Evolutionary conservation across 192 early-diverging fungal species (phyloP).

Genomic region (Coemansia sp.): DNA sequence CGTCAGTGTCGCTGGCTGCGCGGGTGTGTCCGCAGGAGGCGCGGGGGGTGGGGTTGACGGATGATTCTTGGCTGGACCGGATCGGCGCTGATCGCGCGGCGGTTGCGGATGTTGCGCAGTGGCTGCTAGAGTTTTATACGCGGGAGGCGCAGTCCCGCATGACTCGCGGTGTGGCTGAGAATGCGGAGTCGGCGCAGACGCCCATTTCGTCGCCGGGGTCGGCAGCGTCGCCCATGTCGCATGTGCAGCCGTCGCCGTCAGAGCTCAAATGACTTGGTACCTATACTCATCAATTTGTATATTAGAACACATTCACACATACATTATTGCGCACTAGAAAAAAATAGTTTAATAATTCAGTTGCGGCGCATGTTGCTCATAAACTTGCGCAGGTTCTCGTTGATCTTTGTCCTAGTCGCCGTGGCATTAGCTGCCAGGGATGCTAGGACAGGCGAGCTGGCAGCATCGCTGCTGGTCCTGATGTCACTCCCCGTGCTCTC

Average conservation of each 20-base stretch:
- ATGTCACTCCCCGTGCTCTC: neutral
- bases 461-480: neutral
- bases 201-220: conserved; percentile 26
- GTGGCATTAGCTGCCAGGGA: conserved; percentile 46
- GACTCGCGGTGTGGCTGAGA: conserved; percentile 5
- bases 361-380: conserved; percentile 51
- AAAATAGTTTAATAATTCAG: conserved; percentile 7
- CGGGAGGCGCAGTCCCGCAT: conserved; percentile 36
- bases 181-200: conserved; percentile 22
- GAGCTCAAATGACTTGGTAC: conserved; percentile 13
- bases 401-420: conserved; percentile 40
- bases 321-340: neutral
- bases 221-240: conserved; percentile 19
- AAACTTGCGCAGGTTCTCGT: conserved; percentile 54
- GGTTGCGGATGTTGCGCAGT: conserved; percentile 33
- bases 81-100: conserved; percentile 8
- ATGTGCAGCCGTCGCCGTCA: conserved; percentile 19
- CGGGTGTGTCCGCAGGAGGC: conserved; percentile 16
- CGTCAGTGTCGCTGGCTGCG: conserved; percentile 45
- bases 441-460: conserved; percentile 33
- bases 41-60: neutral
- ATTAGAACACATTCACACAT: neutral
- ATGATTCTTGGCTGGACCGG: conserved; percentile 31
- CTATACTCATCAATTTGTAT: neutral
- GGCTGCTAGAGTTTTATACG: conserved; percentile 44